Conservation (phyloP, 805 yeast genomes). For the Komagataella mondaviorum region DNA sequence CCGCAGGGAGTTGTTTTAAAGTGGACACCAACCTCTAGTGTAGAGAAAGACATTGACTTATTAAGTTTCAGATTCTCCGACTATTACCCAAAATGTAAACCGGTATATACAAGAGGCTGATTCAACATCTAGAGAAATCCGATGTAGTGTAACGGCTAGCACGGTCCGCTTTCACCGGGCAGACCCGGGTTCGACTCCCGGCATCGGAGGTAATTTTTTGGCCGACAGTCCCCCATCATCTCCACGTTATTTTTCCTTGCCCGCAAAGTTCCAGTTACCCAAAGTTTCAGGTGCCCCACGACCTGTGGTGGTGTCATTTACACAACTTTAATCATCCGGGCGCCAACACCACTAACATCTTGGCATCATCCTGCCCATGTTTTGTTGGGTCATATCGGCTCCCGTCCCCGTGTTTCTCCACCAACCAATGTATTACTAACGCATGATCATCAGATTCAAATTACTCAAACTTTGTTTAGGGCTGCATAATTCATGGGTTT, state of each 20-base stretch:
- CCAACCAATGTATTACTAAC: neutral
- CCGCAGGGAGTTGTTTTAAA: no score
- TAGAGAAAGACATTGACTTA: no score
- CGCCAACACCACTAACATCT: neutral
- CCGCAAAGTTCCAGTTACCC: neutral
- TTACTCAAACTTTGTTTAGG: neutral
- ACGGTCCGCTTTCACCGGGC: slow-evolving; percentile 83
- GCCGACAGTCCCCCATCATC: no score
- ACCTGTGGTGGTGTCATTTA: no score
- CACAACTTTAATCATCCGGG: no score
- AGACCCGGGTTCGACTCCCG: slow-evolving; percentile 83
- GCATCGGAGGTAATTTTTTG: slow-evolving; percentile 39
- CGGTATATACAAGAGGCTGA: neutral
- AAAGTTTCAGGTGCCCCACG: no score
- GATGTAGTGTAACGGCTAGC: slow-evolving; percentile 80
- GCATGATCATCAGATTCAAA: neutral
- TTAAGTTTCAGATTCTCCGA: no score
- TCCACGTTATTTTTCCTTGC: neutral
- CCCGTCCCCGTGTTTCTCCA: neutral
- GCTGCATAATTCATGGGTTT: neutral
- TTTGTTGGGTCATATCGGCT: neutral
- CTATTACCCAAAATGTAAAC: neutral
- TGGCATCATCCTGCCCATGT: neutral
- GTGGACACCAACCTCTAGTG: no score
- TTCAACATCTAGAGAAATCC: slow-evolving; percentile 20